A percentile compares a stretch with the other conserved stretches of the same genome.
These are phyloP conservation scores for Selaginella tamariscina DNA, from an alignment of 75 land plant species.

Conservation along the genomic window DNA sequence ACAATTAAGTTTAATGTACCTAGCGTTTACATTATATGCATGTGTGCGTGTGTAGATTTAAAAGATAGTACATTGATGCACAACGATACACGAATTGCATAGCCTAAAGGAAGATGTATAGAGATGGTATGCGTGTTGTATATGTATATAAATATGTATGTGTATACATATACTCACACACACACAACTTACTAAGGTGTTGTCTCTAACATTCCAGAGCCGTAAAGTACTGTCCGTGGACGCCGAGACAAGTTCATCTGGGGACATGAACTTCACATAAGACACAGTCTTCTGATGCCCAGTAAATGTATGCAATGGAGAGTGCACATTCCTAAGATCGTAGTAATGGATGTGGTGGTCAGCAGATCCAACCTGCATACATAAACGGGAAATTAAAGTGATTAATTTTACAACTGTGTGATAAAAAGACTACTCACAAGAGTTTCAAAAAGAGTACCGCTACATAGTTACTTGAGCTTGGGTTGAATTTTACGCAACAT, in stretches of 20 bases:
- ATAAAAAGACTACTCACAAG: no score
- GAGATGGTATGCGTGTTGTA: no score
- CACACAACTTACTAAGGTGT: conserved; percentile 35
- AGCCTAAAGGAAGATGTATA: no score
- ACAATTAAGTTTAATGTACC: no score
- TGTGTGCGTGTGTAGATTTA: no score
- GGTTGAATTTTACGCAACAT: background rate
- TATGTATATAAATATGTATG: no score
- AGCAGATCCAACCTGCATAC: conserved; percentile 85
- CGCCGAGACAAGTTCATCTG: conserved; percentile 86
- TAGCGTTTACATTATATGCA: no score
- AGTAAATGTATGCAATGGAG: conserved; percentile 64
- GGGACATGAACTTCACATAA: conserved; percentile 86
- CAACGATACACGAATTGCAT: no score
- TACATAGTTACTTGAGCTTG: background rate
- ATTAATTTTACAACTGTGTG: no score
- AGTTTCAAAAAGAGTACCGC: background rate
- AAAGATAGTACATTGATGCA: no score
- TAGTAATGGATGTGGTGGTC: conserved; percentile 94
- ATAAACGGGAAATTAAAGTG: no score
- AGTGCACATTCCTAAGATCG: conserved; percentile 68
- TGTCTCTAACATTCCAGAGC: conserved; percentile 88
- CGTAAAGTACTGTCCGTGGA: conserved; percentile 94
- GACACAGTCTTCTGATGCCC: conserved; percentile 94
- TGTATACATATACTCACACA: no score